phyloP scores from a whole-genome alignment of 225 moss, liverwort and hornwort species.

The Ulota crispa region DNA sequence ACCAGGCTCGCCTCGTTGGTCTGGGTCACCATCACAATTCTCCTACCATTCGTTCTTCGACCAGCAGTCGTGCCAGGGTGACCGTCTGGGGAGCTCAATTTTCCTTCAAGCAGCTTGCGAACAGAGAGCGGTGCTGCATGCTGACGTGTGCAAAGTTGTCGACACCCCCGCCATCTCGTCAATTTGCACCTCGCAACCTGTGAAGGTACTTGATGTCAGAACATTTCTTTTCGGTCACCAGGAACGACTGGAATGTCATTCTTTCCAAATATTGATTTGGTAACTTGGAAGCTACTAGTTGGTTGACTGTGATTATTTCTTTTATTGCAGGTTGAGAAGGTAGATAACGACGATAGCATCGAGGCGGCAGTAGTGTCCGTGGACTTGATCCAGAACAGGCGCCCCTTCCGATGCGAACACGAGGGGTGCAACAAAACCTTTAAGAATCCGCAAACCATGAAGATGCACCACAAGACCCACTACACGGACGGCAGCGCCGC shows the following conservation, averaged over 20 bases:
- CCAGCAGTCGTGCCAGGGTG: constrained; percentile 20
- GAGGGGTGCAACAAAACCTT: constrained; percentile 74
- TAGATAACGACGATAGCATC: constrained; percentile 51
- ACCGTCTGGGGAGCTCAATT: constrained; percentile 14
- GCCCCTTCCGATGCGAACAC: constrained; percentile 66
- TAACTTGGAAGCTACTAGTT: background rate
- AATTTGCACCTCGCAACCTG: constrained; percentile 16
- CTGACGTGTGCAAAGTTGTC: background rate
- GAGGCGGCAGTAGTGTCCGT: constrained; percentile 72
- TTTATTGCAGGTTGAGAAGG: constrained; percentile 31
- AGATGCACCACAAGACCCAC: constrained; percentile 86
- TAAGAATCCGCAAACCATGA: constrained; percentile 89
- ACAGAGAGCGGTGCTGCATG: background rate
- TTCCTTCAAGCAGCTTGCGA: constrained; percentile 1
- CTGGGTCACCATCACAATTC: background rate
- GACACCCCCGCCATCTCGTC: constrained; percentile 15
- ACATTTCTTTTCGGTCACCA: background rate
- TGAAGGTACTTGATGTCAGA: constrained; percentile 16
- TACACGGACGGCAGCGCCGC: constrained; percentile 56
- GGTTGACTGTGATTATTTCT: background rate
- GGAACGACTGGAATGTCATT: background rate
- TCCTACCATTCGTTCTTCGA: constrained; percentile 29
- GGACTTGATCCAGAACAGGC: constrained; percentile 71
- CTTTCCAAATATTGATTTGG: background rate
- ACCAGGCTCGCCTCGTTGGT: constrained; percentile 32